These are phyloP conservation scores for Rhizoctonia solani DNA, from an alignment of 1,284 basidiomycete genomes.

Conservation along the genomic window DNA sequence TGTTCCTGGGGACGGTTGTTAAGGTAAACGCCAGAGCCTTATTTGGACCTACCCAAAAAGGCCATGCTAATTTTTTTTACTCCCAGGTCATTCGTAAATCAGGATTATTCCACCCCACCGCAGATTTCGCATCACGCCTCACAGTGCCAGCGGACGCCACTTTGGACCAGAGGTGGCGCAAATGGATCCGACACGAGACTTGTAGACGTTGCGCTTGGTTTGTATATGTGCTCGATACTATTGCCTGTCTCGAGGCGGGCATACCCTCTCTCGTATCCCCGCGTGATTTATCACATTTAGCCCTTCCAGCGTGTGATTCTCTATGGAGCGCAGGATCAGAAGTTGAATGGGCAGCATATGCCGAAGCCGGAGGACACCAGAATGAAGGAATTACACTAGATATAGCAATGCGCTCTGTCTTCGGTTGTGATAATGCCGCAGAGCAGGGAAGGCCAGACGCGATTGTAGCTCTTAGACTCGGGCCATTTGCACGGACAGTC, in stretches of 20 bases:
- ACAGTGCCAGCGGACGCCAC: constrained; percentile 42
- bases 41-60: not conserved
- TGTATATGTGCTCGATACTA: constrained; percentile 50
- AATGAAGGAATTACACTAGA: constrained; percentile 34
- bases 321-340: constrained; percentile 49
- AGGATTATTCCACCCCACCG: constrained; percentile 46
- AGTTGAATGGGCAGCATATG: constrained; percentile 44
- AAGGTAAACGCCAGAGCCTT: constrained; percentile 37
- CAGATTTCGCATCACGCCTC: constrained; percentile 43
- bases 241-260: constrained; percentile 49
- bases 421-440: constrained; percentile 44
- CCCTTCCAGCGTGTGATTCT: constrained; percentile 49
- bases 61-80: not conserved
- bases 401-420: constrained; percentile 40
- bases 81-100: constrained; percentile 48
- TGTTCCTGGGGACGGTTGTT: constrained; percentile 48
- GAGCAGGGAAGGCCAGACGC: constrained; percentile 43
- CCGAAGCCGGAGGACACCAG: constrained; percentile 13
- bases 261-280: constrained; percentile 46
- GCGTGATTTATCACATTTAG: constrained; percentile 46
- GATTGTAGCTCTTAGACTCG: constrained; percentile 44
- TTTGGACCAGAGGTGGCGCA: constrained; percentile 47
- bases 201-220: constrained; percentile 43
- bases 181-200: constrained; percentile 50
- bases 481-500: constrained; percentile 49